A percentile compares a stretch with the other conserved stretches of the same genome.
These are phyloP conservation scores for Globisporangium cylindrosporum DNA, from an alignment of 352 stramenopile genomes.

Conservation along the genomic window DNA sequence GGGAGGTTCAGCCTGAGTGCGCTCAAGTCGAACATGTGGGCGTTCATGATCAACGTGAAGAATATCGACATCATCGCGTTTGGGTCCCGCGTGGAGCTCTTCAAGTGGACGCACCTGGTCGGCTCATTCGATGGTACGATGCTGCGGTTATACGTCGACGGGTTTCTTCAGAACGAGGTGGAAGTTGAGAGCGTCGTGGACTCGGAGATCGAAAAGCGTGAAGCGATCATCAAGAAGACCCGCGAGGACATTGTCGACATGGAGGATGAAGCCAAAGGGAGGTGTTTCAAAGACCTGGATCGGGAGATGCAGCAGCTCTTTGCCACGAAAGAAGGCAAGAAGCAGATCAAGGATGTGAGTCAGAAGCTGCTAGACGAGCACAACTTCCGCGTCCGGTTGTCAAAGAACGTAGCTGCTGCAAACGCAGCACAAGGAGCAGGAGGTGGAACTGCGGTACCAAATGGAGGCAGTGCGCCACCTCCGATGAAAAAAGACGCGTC, in stretches of 20 bases:
- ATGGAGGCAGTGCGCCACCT: background rate
- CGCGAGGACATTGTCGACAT: constrained; percentile 70
- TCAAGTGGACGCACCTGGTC: constrained; percentile 86
- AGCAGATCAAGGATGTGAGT: constrained; percentile 52
- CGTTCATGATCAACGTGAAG: constrained; percentile 74
- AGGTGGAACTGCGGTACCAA: background rate
- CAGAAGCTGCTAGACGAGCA: constrained; percentile 81
- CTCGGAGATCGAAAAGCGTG: constrained; percentile 56
- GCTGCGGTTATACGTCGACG: constrained; percentile 80
- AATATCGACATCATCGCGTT: constrained; percentile 74
- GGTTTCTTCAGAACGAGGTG: constrained; percentile 63
- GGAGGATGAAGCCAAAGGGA: constrained; percentile 69
- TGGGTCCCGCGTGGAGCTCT: constrained; percentile 45
- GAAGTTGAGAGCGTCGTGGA: constrained; percentile 74
- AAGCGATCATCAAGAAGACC: constrained; percentile 67
- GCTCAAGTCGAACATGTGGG: constrained; percentile 73
- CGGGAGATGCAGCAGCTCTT: constrained; percentile 63
- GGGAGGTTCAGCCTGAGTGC: constrained; percentile 74
- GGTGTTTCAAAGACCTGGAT: constrained; percentile 77
- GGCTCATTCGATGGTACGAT: constrained; percentile 88
- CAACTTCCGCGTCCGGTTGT: constrained; percentile 77
- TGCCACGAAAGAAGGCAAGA: constrained; percentile 65
- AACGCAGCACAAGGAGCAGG: constrained; percentile 3
- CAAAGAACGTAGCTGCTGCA: constrained; percentile 24
- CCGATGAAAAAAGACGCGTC: constrained; percentile 58